Conservation (phyloP, 148 eudicot species). For the Arbutus unedo region DNA sequence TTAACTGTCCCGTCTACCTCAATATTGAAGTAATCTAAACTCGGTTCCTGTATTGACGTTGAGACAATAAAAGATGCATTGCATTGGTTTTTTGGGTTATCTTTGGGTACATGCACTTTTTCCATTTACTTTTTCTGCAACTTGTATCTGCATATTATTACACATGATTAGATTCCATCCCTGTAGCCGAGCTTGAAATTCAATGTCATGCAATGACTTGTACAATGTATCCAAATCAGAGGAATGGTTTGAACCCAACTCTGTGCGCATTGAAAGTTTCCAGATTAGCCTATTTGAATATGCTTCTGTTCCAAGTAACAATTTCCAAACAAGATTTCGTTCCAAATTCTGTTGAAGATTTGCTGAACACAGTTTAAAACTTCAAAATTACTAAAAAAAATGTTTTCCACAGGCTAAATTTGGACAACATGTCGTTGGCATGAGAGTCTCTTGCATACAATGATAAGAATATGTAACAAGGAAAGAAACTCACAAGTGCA, state of each 20-base stretch:
- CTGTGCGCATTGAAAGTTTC: background rate
- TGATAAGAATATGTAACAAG: background rate
- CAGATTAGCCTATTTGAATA: background rate
- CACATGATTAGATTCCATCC: background rate
- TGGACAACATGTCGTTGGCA: background rate
- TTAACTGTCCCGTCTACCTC: background rate
- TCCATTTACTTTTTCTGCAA: background rate
- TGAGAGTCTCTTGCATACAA: background rate
- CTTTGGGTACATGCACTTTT: background rate
- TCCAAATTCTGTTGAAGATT: background rate
- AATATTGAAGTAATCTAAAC: background rate
- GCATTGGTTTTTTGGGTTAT: background rate
- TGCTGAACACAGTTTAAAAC: background rate
- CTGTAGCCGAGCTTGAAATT: background rate
- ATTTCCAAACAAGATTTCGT: background rate
- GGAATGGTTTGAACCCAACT: background rate
- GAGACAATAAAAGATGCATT: background rate
- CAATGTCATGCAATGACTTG: background rate
- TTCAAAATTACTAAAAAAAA: background rate
- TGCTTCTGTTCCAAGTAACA: background rate
- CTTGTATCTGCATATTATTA: background rate
- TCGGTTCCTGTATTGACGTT: background rate
- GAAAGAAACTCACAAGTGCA: slow-evolving; percentile 70
- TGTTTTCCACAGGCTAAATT: background rate
- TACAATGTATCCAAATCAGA: slow-evolving; percentile 1